Evolutionary conservation across 768 basidiomycete species (phyloP).

Genomic region (Leccinum barrowsii): DNA sequence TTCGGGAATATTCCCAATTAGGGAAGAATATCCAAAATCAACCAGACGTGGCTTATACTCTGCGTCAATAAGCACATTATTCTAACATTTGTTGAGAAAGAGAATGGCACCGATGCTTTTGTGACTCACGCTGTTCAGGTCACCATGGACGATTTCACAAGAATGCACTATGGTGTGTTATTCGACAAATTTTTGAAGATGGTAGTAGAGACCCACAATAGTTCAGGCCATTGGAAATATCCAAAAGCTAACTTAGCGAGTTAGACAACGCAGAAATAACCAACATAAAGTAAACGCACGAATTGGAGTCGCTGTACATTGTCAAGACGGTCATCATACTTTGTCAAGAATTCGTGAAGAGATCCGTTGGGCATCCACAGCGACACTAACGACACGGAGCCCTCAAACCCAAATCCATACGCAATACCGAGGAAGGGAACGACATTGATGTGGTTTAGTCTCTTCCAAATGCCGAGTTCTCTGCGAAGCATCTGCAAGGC

Average conservation of each 20-base stretch:
- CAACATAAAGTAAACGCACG: neutral
- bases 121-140: neutral
- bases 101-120: too few species aligned
- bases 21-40: neutral
- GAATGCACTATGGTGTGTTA: neutral
- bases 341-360: neutral
- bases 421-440: neutral
- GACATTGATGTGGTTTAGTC: neutral
- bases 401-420: neutral
- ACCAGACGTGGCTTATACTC: too few species aligned
- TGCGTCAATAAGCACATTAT: constrained; percentile 1
- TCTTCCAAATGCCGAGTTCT: neutral
- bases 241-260: neutral
- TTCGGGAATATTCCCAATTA: neutral
- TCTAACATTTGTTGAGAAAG: neutral
- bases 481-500: neutral
- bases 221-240: neutral
- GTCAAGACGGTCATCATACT: neutral
- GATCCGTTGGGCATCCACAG: neutral
- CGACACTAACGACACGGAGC: neutral
- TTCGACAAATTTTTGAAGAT: neutral
- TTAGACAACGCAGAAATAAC: neutral
- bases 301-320: neutral
- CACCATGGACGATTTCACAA: neutral
- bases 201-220: neutral